These are phyloP conservation scores for Starmera quercuum DNA, from an alignment of 805 yeast species.

Conservation along the genomic window DNA sequence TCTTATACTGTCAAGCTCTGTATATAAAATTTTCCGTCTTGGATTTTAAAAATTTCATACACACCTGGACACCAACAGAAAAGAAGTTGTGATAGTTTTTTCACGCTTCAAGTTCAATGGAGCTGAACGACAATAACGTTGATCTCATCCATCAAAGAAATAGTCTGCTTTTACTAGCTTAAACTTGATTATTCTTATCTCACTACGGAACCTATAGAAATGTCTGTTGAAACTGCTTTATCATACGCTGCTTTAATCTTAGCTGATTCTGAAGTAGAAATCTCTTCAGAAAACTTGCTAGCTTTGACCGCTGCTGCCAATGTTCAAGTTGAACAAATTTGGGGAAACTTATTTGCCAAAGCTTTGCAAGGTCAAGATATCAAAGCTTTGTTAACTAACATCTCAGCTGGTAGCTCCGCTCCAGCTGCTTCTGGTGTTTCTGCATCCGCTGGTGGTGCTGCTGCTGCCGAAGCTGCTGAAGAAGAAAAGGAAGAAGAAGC, in stretches of 20 bases:
- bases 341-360: conserved; percentile 86
- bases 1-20: too few relatives aligned
- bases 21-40: too few relatives aligned
- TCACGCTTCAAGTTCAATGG: too few relatives aligned
- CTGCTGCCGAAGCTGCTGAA: conserved; percentile 58
- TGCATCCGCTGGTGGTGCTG: conserved; percentile 53
- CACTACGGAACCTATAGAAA: conserved; percentile 23
- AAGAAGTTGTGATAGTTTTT: too few relatives aligned
- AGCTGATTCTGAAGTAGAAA: conserved; percentile 87
- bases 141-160: conserved; percentile 13
- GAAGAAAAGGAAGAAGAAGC: conserved; percentile 46
- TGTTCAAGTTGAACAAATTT: conserved; percentile 69
- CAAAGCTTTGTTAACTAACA: conserved; percentile 66
- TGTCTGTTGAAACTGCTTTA: conserved; percentile 74
- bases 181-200: conserved; percentile 24
- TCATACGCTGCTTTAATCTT: conserved; percentile 92
- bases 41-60: too few relatives aligned
- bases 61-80: too few relatives aligned
- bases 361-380: conserved; percentile 80
- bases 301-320: conserved; percentile 78
- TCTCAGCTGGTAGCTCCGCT: conserved; percentile 69
- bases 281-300: conserved; percentile 76
- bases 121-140: too few relatives aligned
- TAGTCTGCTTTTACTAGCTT: conserved; percentile 24
- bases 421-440: conserved; percentile 65